These are phyloP conservation scores for Podaxis sp. DNA, from an alignment of 768 basidiomycete species.

Conservation along the genomic window DNA sequence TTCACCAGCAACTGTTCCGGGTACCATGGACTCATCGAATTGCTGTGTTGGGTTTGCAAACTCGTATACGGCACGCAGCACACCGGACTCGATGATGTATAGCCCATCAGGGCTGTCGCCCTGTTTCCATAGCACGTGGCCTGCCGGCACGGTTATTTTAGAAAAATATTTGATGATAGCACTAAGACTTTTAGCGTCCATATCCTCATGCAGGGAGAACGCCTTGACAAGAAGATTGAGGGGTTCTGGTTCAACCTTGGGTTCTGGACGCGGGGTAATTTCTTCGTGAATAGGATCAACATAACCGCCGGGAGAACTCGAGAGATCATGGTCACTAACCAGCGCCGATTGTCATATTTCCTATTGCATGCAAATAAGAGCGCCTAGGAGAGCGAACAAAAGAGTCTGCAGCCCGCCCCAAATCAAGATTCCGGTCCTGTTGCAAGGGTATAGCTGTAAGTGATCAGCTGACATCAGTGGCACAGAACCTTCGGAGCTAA, in stretches of 20 bases:
- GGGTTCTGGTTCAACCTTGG: constrained; percentile 54
- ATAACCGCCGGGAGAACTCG: background rate
- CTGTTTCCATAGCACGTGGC: constrained; percentile 70
- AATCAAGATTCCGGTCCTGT: constrained; percentile 48
- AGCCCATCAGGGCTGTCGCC: constrained; percentile 79
- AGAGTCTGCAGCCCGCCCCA: constrained; percentile 41
- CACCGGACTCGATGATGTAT: constrained; percentile 87
- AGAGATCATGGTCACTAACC: constrained; percentile 35
- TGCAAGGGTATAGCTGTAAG: constrained; percentile 57
- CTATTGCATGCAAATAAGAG: constrained; percentile 68
- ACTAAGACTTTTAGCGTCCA: constrained; percentile 56
- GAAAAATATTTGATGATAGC: constrained; percentile 74
- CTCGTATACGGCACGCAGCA: constrained; percentile 79
- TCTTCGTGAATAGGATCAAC: constrained; percentile 22
- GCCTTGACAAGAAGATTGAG: constrained; percentile 74
- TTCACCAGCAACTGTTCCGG: constrained; percentile 91
- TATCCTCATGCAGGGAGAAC: constrained; percentile 71
- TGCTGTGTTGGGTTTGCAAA: constrained; percentile 67
- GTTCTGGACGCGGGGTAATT: constrained; percentile 25
- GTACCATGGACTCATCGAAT: constrained; percentile 90
- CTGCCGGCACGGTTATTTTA: constrained; percentile 54
- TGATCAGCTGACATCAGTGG: constrained; percentile 12
- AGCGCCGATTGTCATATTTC: constrained; percentile 65
- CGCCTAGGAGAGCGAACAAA: constrained; percentile 66
- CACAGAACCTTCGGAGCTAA: background rate